Percentiles rank a stretch among this genome's conserved stretches.
phyloP scores from a whole-genome alignment of 352 stramenopile genomes.

The Pythium aquatile region DNA sequence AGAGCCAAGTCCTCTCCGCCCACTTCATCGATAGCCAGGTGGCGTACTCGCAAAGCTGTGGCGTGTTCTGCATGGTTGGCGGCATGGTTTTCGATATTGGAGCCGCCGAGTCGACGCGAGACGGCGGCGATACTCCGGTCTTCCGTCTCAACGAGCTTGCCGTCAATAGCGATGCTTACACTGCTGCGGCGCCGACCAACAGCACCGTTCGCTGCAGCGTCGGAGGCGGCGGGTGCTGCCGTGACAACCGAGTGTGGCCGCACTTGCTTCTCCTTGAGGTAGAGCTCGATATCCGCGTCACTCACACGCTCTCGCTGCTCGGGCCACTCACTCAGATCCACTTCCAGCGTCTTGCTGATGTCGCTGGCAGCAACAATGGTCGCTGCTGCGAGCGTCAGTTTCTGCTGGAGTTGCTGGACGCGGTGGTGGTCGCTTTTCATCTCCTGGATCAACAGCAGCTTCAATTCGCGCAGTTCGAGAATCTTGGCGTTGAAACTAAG shows the following conservation, averaged over 20 bases:
- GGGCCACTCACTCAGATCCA: slow-evolving; percentile 85
- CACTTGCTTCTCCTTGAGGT: slow-evolving; percentile 54
- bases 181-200: slow-evolving; percentile 9
- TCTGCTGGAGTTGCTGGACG: slow-evolving; percentile 44
- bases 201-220: not conserved
- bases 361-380: not conserved
- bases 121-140: slow-evolving; percentile 20
- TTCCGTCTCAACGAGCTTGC: slow-evolving; percentile 19
- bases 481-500: slow-evolving; percentile 91
- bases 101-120: slow-evolving; percentile 11
- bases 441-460: slow-evolving; percentile 76
- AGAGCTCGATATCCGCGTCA: slow-evolving; percentile 77
- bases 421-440: slow-evolving; percentile 58
- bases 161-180: slow-evolving; percentile 14
- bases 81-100: not conserved
- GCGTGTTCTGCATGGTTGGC: not conserved
- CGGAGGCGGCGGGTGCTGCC: not conserved
- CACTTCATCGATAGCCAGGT: slow-evolving; percentile 17
- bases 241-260: slow-evolving; percentile 31
- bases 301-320: slow-evolving; percentile 85
- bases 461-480: slow-evolving; percentile 87
- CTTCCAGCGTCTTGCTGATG: slow-evolving; percentile 23
- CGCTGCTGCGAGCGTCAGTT: slow-evolving; percentile 30
- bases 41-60: slow-evolving; percentile 14
- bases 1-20: not conserved